Conservation (phyloP, 2,329 filamentous ascomycete genomes). For the Samsoniella hepiali region DNA sequence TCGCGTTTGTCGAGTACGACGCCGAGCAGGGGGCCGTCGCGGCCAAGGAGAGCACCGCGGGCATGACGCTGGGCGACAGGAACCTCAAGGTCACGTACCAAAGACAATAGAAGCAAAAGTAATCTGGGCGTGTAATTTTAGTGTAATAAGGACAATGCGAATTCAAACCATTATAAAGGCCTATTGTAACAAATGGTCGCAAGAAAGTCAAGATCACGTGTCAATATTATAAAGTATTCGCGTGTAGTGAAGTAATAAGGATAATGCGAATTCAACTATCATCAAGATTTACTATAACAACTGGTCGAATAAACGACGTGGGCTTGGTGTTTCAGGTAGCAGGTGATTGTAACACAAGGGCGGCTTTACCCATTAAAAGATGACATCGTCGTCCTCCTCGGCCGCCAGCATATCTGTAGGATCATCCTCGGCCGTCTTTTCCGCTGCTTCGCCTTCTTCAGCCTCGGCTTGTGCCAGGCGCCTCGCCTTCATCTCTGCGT, state of each 20-base stretch:
- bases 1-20: constrained; percentile 97
- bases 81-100: constrained; percentile 95
- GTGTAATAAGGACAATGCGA: neutral
- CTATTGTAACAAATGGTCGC: too few species aligned
- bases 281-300: constrained; percentile 14
- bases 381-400: constrained; percentile 79
- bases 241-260: neutral
- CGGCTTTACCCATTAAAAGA: constrained; percentile 57
- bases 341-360: constrained; percentile 1
- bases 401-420: constrained; percentile 68
- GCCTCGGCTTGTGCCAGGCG: constrained; percentile 49
- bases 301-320: neutral
- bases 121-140: constrained; percentile 2
- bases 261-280: constrained; percentile 14
- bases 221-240: too few species aligned
- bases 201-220: too few species aligned
- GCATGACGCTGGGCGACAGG: constrained; percentile 74
- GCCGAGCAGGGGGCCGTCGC: constrained; percentile 83
- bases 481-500: constrained; percentile 73
- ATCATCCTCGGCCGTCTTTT: constrained; percentile 38
- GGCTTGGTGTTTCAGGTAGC: neutral
- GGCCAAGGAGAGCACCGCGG: constrained; percentile 89
- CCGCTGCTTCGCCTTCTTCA: constrained; percentile 30
- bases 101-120: constrained; percentile 59
- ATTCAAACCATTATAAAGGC: too few species aligned